Evolutionary conservation across 805 yeast species (phyloP).

Genomic region (Candida caryicola): DNA sequence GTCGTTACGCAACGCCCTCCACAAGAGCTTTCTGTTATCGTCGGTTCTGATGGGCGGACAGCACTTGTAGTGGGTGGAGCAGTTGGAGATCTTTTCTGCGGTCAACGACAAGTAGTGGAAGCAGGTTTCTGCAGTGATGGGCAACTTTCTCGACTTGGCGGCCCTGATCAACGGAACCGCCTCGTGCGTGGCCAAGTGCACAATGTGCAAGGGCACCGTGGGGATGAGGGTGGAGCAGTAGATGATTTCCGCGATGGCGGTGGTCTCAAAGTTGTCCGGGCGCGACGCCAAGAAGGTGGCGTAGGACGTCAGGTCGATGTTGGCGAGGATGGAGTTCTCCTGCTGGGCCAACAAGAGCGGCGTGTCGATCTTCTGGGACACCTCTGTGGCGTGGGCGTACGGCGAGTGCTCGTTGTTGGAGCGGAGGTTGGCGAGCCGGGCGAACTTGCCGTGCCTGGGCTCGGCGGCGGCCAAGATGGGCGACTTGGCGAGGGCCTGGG

Average conservation of each 20-base stretch:
- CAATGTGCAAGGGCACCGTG: conserved; percentile 74
- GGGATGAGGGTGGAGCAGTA: conserved; percentile 58
- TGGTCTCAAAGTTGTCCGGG: conserved; percentile 84
- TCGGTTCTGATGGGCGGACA: conserved; percentile 91
- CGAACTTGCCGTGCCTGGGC: conserved; percentile 50
- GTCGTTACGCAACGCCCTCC: conserved; percentile 71
- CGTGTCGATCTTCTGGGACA: conserved; percentile 14
- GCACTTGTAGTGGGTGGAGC: conserved; percentile 84
- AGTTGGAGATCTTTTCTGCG: conserved; percentile 74
- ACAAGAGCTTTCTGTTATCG: conserved; percentile 64
- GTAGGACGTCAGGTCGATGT: conserved; percentile 62
- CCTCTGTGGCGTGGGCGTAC: conserved; percentile 18
- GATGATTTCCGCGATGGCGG: conserved; percentile 75
- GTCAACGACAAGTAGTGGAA: conserved; percentile 82
- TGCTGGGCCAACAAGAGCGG: conserved; percentile 46
- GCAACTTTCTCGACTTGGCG: conserved; percentile 59
- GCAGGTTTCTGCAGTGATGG: conserved; percentile 87
- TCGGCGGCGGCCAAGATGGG: conserved; percentile 58
- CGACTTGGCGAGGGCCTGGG: conserved; percentile 51
- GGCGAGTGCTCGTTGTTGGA: conserved; percentile 26
- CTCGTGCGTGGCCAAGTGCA: conserved; percentile 82
- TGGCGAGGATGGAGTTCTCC: conserved; percentile 37
- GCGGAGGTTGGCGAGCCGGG: conserved; percentile 38
- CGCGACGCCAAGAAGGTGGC: conserved; percentile 76
- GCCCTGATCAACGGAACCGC: conserved; percentile 70